A percentile compares a stretch with the other conserved stretches of the same genome.
phyloP scores from a whole-genome alignment of 805 yeast species.

The Yamadazyma takamatsuzukensis region DNA sequence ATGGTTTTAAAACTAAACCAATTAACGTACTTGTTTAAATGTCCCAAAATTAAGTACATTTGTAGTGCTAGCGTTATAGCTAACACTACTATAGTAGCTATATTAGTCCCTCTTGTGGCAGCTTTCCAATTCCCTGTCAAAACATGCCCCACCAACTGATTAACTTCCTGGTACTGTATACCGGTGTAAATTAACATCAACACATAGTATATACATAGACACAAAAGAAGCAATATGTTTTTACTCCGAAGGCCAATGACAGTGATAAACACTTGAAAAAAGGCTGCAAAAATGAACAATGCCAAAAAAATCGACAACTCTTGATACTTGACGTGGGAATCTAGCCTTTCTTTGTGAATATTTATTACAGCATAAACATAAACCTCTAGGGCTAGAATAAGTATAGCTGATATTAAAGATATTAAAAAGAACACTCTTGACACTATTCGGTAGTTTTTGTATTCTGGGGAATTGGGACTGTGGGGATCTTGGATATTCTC shows the following conservation, averaged over 20 bases:
- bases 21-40: slow-evolving; percentile 36
- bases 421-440: slow-evolving; percentile 21
- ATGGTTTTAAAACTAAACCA: slow-evolving; percentile 48
- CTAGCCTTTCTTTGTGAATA: slow-evolving; percentile 21
- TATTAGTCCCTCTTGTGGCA: slow-evolving; percentile 35
- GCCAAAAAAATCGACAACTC: slow-evolving; percentile 42
- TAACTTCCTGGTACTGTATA: slow-evolving; percentile 41
- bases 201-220: slow-evolving; percentile 36
- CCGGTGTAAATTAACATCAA: slow-evolving; percentile 46
- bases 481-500: slow-evolving; percentile 4
- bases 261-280: slow-evolving; percentile 39
- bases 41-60: slow-evolving; percentile 23
- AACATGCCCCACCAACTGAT: slow-evolving; percentile 17
- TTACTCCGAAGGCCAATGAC: slow-evolving; percentile 34
- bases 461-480: slow-evolving; percentile 6
- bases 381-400: slow-evolving; percentile 33
- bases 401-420: slow-evolving; percentile 30
- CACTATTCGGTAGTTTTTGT: slow-evolving; percentile 2
- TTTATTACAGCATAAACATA: slow-evolving; percentile 39
- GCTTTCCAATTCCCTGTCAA: slow-evolving; percentile 21
- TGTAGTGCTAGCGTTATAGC: slow-evolving; percentile 33
- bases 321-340: slow-evolving; percentile 16
- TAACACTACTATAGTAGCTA: slow-evolving; percentile 41
- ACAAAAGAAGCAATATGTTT: slow-evolving; percentile 37
- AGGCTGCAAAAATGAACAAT: slow-evolving; percentile 44